Evolutionary conservation across 768 basidiomycete genomes (phyloP).

Genomic region (Boletus patriciae): DNA sequence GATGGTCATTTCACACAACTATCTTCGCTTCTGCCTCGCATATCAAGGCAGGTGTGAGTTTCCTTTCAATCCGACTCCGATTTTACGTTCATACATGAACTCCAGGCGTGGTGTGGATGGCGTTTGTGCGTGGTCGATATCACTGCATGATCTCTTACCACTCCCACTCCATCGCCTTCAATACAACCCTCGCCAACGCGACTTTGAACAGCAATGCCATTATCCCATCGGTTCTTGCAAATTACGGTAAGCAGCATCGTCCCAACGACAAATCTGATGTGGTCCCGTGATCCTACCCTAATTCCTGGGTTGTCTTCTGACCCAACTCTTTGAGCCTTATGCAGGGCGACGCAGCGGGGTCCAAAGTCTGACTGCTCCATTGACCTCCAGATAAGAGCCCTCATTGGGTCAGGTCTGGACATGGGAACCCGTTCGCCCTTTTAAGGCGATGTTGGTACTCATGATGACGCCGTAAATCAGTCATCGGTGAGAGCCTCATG

Average conservation of each 20-base stretch:
- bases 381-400: background rate
- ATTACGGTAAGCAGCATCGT: background rate
- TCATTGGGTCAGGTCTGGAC: background rate
- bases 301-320: conserved; percentile 16
- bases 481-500: conserved; percentile 4
- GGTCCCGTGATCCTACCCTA: conserved; percentile 12
- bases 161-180: conserved; percentile 3
- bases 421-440: conserved; percentile 14
- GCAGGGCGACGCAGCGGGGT: background rate
- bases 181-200: background rate
- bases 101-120: conserved; percentile 14
- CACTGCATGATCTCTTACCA: conserved; percentile 2
- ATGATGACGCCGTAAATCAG: conserved; percentile 12
- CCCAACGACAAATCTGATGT: background rate
- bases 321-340: conserved; percentile 8
- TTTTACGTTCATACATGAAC: conserved; percentile 16
- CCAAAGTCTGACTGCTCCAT: background rate
- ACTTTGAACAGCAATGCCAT: background rate
- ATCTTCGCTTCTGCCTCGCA: conserved; percentile 26
- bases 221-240: background rate
- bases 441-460: conserved; percentile 10
- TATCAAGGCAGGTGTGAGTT: conserved; percentile 24
- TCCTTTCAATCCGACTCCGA: conserved; percentile 13
- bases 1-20: conserved; percentile 21
- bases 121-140: conserved; percentile 24